Evolutionary conservation across 2,329 filamentous ascomycete species (phyloP).

Genomic region (Didymella segeticola): DNA sequence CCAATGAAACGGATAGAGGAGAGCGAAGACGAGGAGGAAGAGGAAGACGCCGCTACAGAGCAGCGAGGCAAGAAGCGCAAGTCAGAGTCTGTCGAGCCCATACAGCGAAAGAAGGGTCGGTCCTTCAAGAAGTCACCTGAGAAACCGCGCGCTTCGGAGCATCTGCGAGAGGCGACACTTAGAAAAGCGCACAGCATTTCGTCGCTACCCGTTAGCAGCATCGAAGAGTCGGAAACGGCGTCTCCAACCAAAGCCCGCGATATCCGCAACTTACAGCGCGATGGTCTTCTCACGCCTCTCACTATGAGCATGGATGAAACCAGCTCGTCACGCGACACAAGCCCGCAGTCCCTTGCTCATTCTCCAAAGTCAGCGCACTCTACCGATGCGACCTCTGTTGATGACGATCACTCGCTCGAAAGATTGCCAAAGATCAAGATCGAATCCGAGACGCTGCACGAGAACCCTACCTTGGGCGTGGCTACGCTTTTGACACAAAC

Average conservation of each 20-base stretch:
- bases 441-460: conserved; percentile 28
- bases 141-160: conserved; percentile 21
- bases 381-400: conserved; percentile 49
- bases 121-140: conserved; percentile 22
- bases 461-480: conserved; percentile 37
- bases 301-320: conserved; percentile 38
- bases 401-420: conserved; percentile 36
- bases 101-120: conserved; percentile 18
- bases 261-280: conserved; percentile 43
- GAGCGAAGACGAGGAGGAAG: conserved; percentile 43
- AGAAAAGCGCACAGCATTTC: conserved; percentile 46
- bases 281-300: conserved; percentile 38
- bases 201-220: conserved; percentile 40
- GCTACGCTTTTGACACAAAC: conserved; percentile 38
- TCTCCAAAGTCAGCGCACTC: conserved; percentile 47
- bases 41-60: conserved; percentile 16
- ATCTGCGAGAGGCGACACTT: conserved; percentile 33
- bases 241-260: conserved; percentile 27
- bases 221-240: conserved; percentile 36
- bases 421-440: conserved; percentile 30
- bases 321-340: conserved; percentile 36
- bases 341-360: conserved; percentile 39
- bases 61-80: conserved; percentile 37
- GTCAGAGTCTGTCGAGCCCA: conserved; percentile 30
- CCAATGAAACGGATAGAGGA: conserved; percentile 49